Evolutionary conservation across 2,329 filamentous ascomycete genomes (phyloP), one percentile per base, ranked within the genome.

Genomic region (Knufia petricola): DNA sequence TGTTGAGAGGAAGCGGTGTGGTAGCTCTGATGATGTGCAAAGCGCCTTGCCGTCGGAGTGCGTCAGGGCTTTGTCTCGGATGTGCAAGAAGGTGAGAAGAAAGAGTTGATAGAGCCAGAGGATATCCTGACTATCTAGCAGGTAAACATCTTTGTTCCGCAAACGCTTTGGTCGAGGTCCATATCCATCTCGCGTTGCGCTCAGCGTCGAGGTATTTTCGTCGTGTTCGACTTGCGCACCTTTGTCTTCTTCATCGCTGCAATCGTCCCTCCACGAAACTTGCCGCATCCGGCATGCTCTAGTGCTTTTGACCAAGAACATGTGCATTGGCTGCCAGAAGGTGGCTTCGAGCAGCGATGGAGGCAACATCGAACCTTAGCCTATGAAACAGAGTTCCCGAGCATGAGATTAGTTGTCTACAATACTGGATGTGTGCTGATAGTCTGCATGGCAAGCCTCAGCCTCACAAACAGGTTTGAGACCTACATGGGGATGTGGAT

Each of bases 1-100:
- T 30, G 36, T 13, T 47, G 23, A 20, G 6, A 21, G 17, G 32
- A 39, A 30, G 44, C 44, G 44, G 44, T 47, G 44, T 47, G 44
- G 23, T 19, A 28, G 34, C 32, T 38, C 17, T 28, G 34, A 4
- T 46, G 43, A 47, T 47, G 20, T 37, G 44, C 34, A 31, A 37
- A 38, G 44, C 23, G 44, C 24, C 28, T 47, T 47, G 44, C 44
- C 44, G 44, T 21, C 39, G 44, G 39, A 34, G 34, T 28, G 44
- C 44, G 44, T 47, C 44, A 47, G 24, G 34, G 44, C 44, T 47
- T 47, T 47, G 44, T 47, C 44, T 47, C 44, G 32, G 44, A 47
- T 47, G 44, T 44, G 13, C 13, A 32, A 47, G 23, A 32, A 47
- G 44, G 20, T 47, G 23, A 30, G 23, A 31, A 39, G 30, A 30